Percentiles rank a stretch among this genome's conserved stretches.
Conservation (phyloP, 208 protist species). For the Acanthamoeba lugdunensis region DNA sequence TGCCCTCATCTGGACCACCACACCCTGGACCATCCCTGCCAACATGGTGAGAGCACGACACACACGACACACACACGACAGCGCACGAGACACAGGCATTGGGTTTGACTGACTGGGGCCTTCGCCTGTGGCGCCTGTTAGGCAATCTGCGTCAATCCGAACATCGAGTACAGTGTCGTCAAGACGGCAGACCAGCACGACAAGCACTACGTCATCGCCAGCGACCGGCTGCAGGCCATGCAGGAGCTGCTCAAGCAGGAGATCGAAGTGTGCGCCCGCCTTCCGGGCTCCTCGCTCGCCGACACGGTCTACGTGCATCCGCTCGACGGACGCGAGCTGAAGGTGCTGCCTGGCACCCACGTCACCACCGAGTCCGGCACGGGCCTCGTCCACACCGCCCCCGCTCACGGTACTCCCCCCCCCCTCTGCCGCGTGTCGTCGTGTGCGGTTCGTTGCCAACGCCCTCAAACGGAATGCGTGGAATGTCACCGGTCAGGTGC, state of each 20-base stretch:
- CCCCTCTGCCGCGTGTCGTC: neutral
- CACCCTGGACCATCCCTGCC: conserved; percentile 90
- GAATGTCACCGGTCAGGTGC: neutral
- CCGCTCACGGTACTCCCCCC: conserved; percentile 86
- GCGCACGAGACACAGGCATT: neutral
- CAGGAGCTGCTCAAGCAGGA: neutral
- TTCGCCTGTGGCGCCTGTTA: conserved; percentile 10
- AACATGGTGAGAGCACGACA: conserved; percentile 76
- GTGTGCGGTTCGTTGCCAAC: neutral
- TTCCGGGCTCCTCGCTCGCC: conserved; percentile 41
- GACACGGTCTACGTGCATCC: conserved; percentile 75
- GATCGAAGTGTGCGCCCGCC: neutral
- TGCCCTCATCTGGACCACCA: conserved; percentile 89
- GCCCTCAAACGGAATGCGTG: too few species aligned
- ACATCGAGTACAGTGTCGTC: conserved; percentile 84
- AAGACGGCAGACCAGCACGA: neutral
- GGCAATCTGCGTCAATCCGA: conserved; percentile 84
- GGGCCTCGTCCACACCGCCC: conserved; percentile 90
- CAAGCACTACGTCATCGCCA: conserved; percentile 68
- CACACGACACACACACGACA: too few species aligned
- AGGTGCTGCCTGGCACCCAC: conserved; percentile 81
- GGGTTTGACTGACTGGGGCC: neutral
- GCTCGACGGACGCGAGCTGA: conserved; percentile 16
- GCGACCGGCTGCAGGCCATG: conserved; percentile 60
- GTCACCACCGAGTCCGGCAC: conserved; percentile 87